Evolutionary conservation across 441 rosid genomes (phyloP), one percentile per base, ranked within the genome.

Genomic region (Arabidopsis hybrid): DNA sequence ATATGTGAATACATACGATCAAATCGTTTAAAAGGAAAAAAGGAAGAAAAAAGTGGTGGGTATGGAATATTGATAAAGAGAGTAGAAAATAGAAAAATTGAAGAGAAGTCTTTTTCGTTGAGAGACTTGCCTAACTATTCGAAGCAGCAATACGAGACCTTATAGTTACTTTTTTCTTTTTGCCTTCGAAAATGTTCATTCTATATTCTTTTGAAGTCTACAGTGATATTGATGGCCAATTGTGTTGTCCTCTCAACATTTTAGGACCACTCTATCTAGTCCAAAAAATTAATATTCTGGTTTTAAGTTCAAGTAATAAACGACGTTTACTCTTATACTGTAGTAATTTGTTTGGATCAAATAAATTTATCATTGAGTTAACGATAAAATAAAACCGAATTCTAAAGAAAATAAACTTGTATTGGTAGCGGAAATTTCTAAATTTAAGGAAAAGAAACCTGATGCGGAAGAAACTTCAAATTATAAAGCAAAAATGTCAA

Each of bases 101-200:
- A 31, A 31, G 32, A 31, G 32, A 59, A 67, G 45, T 67, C 68
- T 2, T 67, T 68, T 60, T 60, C 57, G 26, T 52, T 60, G 57
- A 60, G 46, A 42, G 46, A 60, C 29, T 62, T 67, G 64, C 69
- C 69, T 60, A 68, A 75, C 64, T 60, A 68, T 67, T 68, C 74
- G 52, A 60, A 60, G 78, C 64, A 67, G 73, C 78, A 60, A 67
- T 52, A 60, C 43, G 53, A 62, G 69, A 75, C 69, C 60, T 29
- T 34, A 55, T 42, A 34, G 49, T 55, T 73, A 29, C 52, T 74
- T 46, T 61, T 40, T 51, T 14, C 14, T 5, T 55, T 45, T 56
- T 36, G 65, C 21, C 18, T 36, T 16, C 9, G 35, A 4, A 53
- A 16, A 13, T 3, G 14, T 12, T 31, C 43, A 40, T 43, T 13